Percentiles rank a stretch among this genome's conserved stretches.
phyloP scores from a whole-genome alignment of 768 basidiomycete species.

The Suillus subaureus region DNA sequence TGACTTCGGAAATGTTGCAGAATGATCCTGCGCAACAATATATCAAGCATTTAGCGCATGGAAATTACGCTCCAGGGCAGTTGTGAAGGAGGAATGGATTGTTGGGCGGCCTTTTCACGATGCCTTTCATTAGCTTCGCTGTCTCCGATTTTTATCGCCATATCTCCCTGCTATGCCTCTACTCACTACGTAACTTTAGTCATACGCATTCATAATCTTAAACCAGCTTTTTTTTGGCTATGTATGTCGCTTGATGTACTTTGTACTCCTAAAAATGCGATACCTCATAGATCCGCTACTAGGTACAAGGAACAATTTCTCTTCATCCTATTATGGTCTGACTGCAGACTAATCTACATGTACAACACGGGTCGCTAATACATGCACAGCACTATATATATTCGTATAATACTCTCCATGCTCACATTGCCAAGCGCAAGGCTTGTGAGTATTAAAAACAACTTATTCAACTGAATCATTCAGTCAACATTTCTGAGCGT shows the following conservation, averaged over 20 bases:
- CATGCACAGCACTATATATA: too few relatives aligned
- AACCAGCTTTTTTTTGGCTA: too few relatives aligned
- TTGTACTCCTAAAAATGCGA: too few relatives aligned
- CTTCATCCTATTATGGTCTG: neutral
- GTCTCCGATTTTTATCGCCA: neutral
- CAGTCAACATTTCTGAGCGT: constrained; percentile 45
- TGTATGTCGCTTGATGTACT: too few relatives aligned
- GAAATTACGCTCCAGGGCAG: constrained; percentile 18
- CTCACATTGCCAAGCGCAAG: neutral
- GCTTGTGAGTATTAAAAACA: neutral
- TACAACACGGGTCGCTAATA: neutral
- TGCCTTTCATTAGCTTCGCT: neutral
- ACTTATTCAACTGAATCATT: neutral
- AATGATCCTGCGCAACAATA: constrained; percentile 7
- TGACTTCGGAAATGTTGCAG: constrained; percentile 25
- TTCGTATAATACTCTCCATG: neutral
- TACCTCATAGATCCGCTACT: neutral
- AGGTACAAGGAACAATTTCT: neutral
- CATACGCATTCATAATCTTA: too few relatives aligned
- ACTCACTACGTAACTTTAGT: neutral
- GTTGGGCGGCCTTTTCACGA: neutral
- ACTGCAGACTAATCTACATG: neutral
- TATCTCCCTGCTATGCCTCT: neutral
- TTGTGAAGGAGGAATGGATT: constrained; percentile 7
- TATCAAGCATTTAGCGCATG: neutral